Evolutionary conservation across 805 yeast genomes (phyloP).

Genomic region (Torulaspora quercuum): DNA sequence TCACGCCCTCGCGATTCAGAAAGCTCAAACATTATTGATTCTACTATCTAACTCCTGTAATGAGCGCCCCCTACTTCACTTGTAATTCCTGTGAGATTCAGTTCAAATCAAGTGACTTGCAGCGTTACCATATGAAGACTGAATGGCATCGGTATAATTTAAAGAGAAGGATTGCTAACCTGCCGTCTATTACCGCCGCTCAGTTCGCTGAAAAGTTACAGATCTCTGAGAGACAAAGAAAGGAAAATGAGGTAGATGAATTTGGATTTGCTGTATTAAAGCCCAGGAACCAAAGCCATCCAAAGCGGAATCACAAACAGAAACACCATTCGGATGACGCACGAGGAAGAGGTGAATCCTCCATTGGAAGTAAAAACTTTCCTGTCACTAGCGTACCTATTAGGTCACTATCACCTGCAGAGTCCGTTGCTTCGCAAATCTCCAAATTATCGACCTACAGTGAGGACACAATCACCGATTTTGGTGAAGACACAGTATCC

Average conservation of each 20-base stretch:
- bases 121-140: conserved; percentile 90
- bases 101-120: conserved; percentile 78
- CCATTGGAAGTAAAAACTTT: not conserved
- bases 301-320: conserved; percentile 1
- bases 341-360: conserved; percentile 4
- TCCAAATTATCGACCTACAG: conserved; percentile 45
- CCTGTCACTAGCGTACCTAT: not conserved
- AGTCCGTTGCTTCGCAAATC: conserved; percentile 51
- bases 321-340: not conserved
- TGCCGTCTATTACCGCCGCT: conserved; percentile 69
- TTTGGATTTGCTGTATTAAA: conserved; percentile 40
- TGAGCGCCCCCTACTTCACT: conserved; percentile 46
- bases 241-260: conserved; percentile 37
- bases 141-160: conserved; percentile 98
- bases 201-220: conserved; percentile 41
- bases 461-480: conserved; percentile 37
- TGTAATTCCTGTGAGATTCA: conserved; percentile 87
- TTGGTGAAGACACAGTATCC: conserved; percentile 48
- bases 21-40: not conserved
- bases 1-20: not conserved
- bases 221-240: conserved; percentile 35
- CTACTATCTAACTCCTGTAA: conserved; percentile 1
- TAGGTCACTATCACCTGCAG: conserved; percentile 50
- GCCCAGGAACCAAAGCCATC: conserved; percentile 15
- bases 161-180: conserved; percentile 83